phyloP scores from a whole-genome alignment of 257 asterid species.

The Nicotiana paniculata region DNA sequence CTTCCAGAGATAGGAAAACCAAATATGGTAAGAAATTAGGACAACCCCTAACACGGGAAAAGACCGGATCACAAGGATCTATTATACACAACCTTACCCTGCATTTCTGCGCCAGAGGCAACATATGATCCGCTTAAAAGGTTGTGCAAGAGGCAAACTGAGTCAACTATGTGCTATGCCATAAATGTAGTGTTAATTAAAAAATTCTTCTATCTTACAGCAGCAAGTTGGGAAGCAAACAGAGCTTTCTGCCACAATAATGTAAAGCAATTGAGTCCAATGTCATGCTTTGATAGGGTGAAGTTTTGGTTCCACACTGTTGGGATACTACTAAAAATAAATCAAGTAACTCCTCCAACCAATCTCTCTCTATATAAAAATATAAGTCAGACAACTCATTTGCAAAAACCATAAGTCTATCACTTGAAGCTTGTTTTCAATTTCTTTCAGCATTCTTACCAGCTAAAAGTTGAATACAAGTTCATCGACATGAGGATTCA shows the following conservation, averaged over 20 bases:
- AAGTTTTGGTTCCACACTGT: background rate
- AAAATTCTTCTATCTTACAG: background rate
- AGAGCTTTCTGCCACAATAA: background rate
- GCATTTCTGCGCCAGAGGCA: too few species aligned
- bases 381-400: background rate
- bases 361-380: background rate
- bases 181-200: background rate
- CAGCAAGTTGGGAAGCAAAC: background rate
- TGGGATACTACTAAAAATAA: background rate
- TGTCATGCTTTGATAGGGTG: background rate
- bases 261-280: background rate
- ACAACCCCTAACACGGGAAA: too few species aligned
- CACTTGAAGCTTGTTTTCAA: background rate
- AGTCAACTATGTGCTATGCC: background rate
- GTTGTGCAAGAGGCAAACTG: background rate
- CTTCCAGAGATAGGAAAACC: too few species aligned
- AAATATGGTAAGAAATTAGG: too few species aligned
- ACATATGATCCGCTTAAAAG: background rate
- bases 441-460: background rate
- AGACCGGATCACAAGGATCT: too few species aligned
- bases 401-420: background rate
- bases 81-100: too few species aligned
- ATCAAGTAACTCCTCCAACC: background rate
- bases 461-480: background rate
- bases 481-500: conserved; percentile 4